A percentile compares a stretch with the other conserved stretches of the same genome.
phyloP scores from a whole-genome alignment of 371 early-diverging fungal genomes.

The Mucor circinelloides region DNA sequence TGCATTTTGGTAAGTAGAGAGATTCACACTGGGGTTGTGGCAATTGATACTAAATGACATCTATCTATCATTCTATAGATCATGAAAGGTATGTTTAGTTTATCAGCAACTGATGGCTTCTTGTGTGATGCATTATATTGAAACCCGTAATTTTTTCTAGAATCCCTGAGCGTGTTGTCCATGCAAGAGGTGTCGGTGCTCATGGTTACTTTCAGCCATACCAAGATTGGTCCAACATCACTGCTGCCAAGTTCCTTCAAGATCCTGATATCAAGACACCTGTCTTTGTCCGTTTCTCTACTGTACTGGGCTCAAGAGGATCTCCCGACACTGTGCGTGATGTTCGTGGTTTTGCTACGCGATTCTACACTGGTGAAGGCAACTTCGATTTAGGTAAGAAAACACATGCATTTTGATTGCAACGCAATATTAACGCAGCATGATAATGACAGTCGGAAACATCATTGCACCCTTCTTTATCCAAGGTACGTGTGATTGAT shows the following conservation, averaged over 20 bases:
- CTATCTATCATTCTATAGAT: not conserved
- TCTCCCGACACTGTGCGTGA: constrained; percentile 60
- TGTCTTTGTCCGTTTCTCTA: constrained; percentile 59
- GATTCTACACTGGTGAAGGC: constrained; percentile 67
- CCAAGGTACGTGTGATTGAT: constrained; percentile 9
- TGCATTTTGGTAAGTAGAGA: constrained; percentile 50
- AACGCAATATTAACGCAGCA: not conserved
- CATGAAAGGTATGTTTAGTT: constrained; percentile 9
- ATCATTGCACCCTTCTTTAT: constrained; percentile 44
- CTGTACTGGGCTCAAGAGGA: constrained; percentile 53
- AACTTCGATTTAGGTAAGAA: constrained; percentile 41
- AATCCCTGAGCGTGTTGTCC: constrained; percentile 61
- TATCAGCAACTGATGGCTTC: not conserved
- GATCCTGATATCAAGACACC: constrained; percentile 50
- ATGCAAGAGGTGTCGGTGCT: constrained; percentile 58
- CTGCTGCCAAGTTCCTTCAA: constrained; percentile 46
- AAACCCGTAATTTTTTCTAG: constrained; percentile 2
- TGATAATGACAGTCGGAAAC: not conserved
- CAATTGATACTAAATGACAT: not conserved
- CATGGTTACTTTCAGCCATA: constrained; percentile 60
- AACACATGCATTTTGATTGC: not conserved
- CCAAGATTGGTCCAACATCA: constrained; percentile 40
- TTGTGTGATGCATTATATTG: not conserved
- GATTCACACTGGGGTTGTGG: not conserved
- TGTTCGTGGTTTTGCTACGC: constrained; percentile 60